Evolutionary conservation across 768 basidiomycete species (phyloP).

Genomic region (Gyrodon lividus): DNA sequence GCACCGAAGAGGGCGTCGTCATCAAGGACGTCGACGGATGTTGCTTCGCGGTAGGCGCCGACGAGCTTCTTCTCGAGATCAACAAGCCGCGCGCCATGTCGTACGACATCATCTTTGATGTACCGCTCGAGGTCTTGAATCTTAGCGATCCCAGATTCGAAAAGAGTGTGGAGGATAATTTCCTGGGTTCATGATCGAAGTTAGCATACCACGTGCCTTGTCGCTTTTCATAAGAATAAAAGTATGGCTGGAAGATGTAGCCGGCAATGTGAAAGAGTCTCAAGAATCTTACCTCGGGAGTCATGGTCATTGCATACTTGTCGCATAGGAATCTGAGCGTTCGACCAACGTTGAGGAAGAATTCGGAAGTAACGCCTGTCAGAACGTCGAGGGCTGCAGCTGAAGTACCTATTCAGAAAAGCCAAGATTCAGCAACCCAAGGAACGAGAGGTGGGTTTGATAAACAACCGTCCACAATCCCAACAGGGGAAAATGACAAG

Average conservation of each 20-base stretch:
- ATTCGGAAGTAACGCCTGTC: conserved; percentile 74
- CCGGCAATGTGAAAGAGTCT: background rate
- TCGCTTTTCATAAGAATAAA: conserved; percentile 1
- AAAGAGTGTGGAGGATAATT: conserved; percentile 88
- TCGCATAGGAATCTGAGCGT: conserved; percentile 82
- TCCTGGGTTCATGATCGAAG: conserved; percentile 52
- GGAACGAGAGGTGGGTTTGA: background rate
- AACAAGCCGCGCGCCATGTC: conserved; percentile 70
- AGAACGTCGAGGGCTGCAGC: conserved; percentile 75
- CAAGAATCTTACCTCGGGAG: conserved; percentile 64
- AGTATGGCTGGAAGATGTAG: background rate
- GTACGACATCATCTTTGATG: conserved; percentile 83
- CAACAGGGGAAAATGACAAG: background rate
- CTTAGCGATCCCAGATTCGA: conserved; percentile 82
- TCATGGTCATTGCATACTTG: conserved; percentile 78
- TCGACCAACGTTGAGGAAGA: conserved; percentile 80
- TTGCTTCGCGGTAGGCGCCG: conserved; percentile 76
- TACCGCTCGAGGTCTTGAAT: conserved; percentile 82
- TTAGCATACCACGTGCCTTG: conserved; percentile 2
- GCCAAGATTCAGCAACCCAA: background rate
- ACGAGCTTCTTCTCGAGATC: conserved; percentile 88
- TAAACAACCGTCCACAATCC: background rate
- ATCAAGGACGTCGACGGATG: conserved; percentile 44
- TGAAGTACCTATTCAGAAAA: conserved; percentile 58
- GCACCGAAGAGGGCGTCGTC: conserved; percentile 49